phyloP scores from a whole-genome alignment of 176 grass and related monocot species.

The Musa beccarii region DNA sequence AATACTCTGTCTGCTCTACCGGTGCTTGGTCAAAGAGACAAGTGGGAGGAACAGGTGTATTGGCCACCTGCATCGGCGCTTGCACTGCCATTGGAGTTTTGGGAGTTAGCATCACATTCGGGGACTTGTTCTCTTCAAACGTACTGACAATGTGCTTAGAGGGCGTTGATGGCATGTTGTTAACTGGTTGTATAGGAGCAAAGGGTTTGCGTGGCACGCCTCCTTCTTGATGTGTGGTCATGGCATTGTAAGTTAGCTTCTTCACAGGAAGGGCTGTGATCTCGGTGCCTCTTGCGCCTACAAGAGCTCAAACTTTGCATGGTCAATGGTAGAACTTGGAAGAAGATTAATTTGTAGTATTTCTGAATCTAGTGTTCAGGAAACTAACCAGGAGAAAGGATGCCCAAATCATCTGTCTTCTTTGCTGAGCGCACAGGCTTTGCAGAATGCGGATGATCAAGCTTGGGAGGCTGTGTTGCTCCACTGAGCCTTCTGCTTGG shows the following conservation, averaged over 20 bases:
- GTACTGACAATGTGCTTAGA: neutral
- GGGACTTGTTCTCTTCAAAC: constrained; percentile 40
- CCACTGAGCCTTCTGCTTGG: constrained; percentile 64
- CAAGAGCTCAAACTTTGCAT: neutral
- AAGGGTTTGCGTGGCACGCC: constrained; percentile 46
- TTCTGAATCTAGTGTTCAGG: neutral
- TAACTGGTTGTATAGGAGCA: constrained; percentile 25
- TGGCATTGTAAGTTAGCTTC: constrained; percentile 49
- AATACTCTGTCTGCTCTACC: constrained; percentile 28
- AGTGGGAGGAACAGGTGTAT: constrained; percentile 31
- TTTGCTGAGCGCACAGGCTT: constrained; percentile 45
- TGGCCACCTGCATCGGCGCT: constrained; percentile 44
- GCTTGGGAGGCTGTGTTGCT: constrained; percentile 33
- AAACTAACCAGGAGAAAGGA: constrained; percentile 45
- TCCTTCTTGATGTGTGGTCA: constrained; percentile 23
- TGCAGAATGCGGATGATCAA: constrained; percentile 32
- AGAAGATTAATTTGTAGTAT: neutral
- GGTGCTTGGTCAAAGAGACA: constrained; percentile 21
- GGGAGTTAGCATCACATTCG: constrained; percentile 21
- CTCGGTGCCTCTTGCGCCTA: constrained; percentile 49
- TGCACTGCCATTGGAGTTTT: constrained; percentile 32
- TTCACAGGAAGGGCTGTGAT: constrained; percentile 32
- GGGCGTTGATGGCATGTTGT: constrained; percentile 25
- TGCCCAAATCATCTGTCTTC: constrained; percentile 34
- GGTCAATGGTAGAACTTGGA: neutral